Percentiles rank a stretch among this genome's conserved stretches.
These are phyloP conservation scores for Yamadazyma triangularis DNA, from an alignment of 1,139 yeast species.

Conservation along the genomic window DNA sequence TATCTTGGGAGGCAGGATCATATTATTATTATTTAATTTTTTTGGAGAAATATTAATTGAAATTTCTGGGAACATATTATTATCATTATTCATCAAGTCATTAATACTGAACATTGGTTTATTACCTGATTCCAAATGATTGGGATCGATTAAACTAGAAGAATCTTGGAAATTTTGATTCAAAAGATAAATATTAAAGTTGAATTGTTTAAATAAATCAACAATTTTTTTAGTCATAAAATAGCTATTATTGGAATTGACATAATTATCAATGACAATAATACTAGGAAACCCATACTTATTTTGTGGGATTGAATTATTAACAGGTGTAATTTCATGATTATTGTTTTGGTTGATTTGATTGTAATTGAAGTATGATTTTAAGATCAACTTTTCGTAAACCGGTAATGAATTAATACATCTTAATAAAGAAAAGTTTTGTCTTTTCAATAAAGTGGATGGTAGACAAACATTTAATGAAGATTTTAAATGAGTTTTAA, in stretches of 20 bases:
- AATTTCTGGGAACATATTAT: conserved; percentile 8
- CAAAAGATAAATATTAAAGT: conserved; percentile 10
- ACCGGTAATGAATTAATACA: conserved; percentile 55
- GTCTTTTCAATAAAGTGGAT: conserved; percentile 68
- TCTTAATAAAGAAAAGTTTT: conserved; percentile 53
- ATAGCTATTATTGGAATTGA: conserved; percentile 34
- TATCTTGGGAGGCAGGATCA: conserved; percentile 2
- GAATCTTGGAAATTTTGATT: conserved; percentile 8
- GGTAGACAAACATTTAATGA: conserved; percentile 74
- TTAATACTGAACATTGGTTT: conserved; percentile 11
- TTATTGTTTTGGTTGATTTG: conserved; percentile 5
- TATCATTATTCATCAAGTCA: conserved; percentile 10
- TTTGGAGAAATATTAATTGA: conserved; percentile 7
- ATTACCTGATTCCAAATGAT: conserved; percentile 9
- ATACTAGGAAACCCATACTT: conserved; percentile 26
- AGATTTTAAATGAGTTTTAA: conserved; percentile 44
- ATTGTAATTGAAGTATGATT: conserved; percentile 12
- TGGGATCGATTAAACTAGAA: neutral
- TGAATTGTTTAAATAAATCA: conserved; percentile 12
- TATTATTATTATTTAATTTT: neutral
- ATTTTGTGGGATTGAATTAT: conserved; percentile 17
- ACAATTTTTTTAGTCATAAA: conserved; percentile 49
- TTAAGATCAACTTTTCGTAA: conserved; percentile 32
- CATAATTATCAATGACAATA: conserved; percentile 26
- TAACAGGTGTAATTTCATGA: conserved; percentile 3